Percentiles rank a stretch among this genome's conserved stretches.
Evolutionary conservation across 768 basidiomycete genomes (phyloP).

Genomic region (Cystoderma amianthinum): DNA sequence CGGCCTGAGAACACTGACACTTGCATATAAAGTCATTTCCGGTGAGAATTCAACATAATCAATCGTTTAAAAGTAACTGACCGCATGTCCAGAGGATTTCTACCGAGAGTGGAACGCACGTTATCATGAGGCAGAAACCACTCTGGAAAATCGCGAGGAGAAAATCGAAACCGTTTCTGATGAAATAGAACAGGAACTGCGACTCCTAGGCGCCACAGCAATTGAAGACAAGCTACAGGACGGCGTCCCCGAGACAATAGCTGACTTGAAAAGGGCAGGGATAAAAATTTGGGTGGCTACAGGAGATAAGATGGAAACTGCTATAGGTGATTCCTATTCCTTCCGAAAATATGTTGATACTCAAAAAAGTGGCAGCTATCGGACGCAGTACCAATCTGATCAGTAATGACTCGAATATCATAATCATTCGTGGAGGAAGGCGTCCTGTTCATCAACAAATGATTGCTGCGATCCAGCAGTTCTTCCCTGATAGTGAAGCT

Average conservation of each 20-base stretch:
- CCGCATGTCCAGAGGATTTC: not conserved
- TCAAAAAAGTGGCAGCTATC: conserved; percentile 55
- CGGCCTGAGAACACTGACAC: conserved; percentile 83
- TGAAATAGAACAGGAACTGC: conserved; percentile 75
- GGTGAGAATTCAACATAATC: conserved; percentile 33
- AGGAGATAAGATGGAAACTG: conserved; percentile 97
- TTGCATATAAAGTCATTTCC: conserved; percentile 79
- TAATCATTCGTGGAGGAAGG: conserved; percentile 81
- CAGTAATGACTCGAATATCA: conserved; percentile 82
- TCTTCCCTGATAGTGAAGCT: conserved; percentile 77
- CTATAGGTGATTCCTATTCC: conserved; percentile 55
- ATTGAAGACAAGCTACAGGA: conserved; percentile 99
- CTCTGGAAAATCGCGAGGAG: conserved; percentile 74
- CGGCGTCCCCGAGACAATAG: conserved; percentile 95
- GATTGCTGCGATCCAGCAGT: conserved; percentile 71
- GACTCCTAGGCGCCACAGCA: conserved; percentile 89
- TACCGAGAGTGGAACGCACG: conserved; percentile 55
- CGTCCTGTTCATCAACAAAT: conserved; percentile 79
- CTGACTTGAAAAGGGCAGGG: conserved; percentile 90
- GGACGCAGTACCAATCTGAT: conserved; percentile 97
- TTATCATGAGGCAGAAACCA: conserved; percentile 74
- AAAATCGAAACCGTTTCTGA: conserved; percentile 73
- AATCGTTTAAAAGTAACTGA: too few species aligned
- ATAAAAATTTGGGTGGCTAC: conserved; percentile 99
- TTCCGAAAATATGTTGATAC: not conserved